Base-by-base conservation (phyloP, 257 asterid species). In the Solanum lycopersicoides region DNA sequence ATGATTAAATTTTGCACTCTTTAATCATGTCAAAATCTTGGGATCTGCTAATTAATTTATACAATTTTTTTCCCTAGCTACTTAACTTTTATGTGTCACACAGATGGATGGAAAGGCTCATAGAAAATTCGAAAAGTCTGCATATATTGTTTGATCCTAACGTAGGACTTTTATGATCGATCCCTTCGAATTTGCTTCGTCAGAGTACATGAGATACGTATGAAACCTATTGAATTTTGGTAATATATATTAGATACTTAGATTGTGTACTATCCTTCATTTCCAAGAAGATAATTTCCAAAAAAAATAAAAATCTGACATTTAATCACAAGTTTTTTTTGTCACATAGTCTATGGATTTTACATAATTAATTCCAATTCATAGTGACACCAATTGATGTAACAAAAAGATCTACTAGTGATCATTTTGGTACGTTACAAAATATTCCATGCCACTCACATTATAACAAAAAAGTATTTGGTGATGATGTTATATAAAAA, bases 401-500 rank as follows among this genome's bases (percentile, higher is more conserved):
- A 47, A 30, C 85, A 80, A 28, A 45, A 80, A 30, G 10, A 80
- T 80, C 4, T 80, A 10, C 35, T 47, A 80, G 66, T 80, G 84
- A 80, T 80, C 69, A 10, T 16, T 47, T 71, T 47, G 68, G 85
- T 47, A 45, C 25, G 14, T 42, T 47, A 30, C 44, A 34, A 25
- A 80, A 28, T 79, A 80, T 47, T 84, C 65, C 89, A 87, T 86
- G 87, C 90, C 92, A 88, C 88, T n/a, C 41, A 56, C 90, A 86
- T 83, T 86, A 74, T 66, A 82, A 86, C 87, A 44, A 83, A 44
- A 83, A 71, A 88, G 69, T 71, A 66, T 56, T 44, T 53, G 84
- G 37, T 82, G 6, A 32, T 69, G 60, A 83, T 77, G 56, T 75
- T 21, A 21, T 74, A 82, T 39, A 3, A 75, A 86, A 82, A 82